Percentiles rank a stretch among this genome's conserved stretches.
Conservation (phyloP, 352 stramenopile species). For the Globisporangium alternatum region DNA sequence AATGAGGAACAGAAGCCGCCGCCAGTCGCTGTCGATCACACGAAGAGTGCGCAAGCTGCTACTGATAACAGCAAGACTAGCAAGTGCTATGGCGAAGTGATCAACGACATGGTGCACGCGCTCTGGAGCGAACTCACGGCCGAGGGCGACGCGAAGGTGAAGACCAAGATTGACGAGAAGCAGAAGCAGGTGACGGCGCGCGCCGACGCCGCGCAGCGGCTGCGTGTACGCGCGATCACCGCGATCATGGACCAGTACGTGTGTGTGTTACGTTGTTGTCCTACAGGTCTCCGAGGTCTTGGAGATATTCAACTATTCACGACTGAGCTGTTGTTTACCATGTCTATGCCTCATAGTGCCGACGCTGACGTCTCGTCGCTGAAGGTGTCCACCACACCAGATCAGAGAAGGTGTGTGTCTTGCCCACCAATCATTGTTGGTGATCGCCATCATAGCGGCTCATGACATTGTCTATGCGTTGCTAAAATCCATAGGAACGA, state of each 20-base stretch:
- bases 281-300: not conserved
- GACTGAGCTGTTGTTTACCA: too few species aligned
- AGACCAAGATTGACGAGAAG: conserved; percentile 80
- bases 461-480: not conserved
- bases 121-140: conserved; percentile 57
- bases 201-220: conserved; percentile 54
- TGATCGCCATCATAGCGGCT: not conserved
- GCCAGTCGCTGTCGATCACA: not conserved
- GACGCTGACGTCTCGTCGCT: conserved; percentile 45
- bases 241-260: conserved; percentile 68
- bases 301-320: too few species aligned
- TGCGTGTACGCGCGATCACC: conserved; percentile 52
- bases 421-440: not conserved
- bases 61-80: conserved; percentile 1
- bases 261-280: conserved; percentile 32
- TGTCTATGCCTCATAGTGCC: conserved; percentile 23
- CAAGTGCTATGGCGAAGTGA: conserved; percentile 66
- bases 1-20: conserved; percentile 3
- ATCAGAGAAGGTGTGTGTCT: conserved; percentile 15
- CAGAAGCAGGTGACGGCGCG: conserved; percentile 61
- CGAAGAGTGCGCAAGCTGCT: not conserved
- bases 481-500: conserved; percentile 34
- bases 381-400: conserved; percentile 23
- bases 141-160: conserved; percentile 53
- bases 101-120: conserved; percentile 68